These are phyloP conservation scores for Sporisorium iseilematis-ciliati DNA, from an alignment of 1,284 basidiomycete genomes.

Conservation along the genomic window DNA sequence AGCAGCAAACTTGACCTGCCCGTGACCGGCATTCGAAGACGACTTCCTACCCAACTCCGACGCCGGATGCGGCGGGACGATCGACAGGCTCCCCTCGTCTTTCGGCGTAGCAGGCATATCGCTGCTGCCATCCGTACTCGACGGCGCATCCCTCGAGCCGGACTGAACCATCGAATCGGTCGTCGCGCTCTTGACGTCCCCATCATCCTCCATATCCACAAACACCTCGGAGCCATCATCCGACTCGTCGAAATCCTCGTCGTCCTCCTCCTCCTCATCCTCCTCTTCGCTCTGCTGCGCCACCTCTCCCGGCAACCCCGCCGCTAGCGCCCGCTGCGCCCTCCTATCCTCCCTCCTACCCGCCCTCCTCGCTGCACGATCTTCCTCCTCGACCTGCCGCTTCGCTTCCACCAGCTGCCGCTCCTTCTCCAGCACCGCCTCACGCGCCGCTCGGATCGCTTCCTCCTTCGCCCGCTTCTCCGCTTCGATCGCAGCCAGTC, in stretches of 20 bases:
- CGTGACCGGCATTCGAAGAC: slow-evolving; percentile 23
- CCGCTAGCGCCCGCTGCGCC: slow-evolving; percentile 29
- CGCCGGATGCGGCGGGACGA: slow-evolving; percentile 10
- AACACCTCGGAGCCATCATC: slow-evolving; percentile 40
- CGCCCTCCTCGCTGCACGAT: slow-evolving; percentile 39
- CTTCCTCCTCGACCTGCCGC: slow-evolving; percentile 51
- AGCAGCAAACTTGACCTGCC: slow-evolving; percentile 36
- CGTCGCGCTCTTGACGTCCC: slow-evolving; percentile 15
- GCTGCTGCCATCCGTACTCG: slow-evolving; percentile 48
- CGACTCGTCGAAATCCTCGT: slow-evolving; percentile 16
- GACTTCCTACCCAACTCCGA: slow-evolving; percentile 18
- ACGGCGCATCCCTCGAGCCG: slow-evolving; percentile 34
- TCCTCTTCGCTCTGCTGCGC: slow-evolving; percentile 31
- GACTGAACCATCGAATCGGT: slow-evolving; percentile 38
- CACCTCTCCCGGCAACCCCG: slow-evolving; percentile 34
- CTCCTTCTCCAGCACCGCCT: slow-evolving; percentile 43
- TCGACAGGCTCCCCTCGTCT: slow-evolving; percentile 32
- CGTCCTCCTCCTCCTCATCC: slow-evolving; percentile 23
- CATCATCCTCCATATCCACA: slow-evolving; percentile 26
- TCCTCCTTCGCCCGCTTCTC: slow-evolving; percentile 37
- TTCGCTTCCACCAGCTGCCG: slow-evolving; percentile 42
- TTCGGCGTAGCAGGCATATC: slow-evolving; percentile 48
- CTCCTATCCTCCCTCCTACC: slow-evolving; percentile 38
- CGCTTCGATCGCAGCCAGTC: slow-evolving; percentile 47
- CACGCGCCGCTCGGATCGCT: slow-evolving; percentile 30